phyloP scores from a whole-genome alignment of 1,139 yeast species.

The Kurtzmaniella quercitrusa region DNA sequence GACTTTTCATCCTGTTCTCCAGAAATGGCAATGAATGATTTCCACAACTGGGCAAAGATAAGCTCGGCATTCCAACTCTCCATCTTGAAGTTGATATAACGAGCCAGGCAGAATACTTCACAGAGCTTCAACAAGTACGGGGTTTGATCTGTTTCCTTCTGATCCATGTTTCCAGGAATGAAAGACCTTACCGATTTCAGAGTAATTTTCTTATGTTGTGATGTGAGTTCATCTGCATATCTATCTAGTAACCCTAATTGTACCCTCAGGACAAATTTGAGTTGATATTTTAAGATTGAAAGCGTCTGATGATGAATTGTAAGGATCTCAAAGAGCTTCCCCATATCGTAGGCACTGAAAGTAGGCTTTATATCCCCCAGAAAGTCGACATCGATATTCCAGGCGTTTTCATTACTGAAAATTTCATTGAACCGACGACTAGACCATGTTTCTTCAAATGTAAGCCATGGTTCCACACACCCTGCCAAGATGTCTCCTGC shows the following conservation, averaged over 20 bases:
- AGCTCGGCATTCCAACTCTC: constrained; percentile 63
- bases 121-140: constrained; percentile 46
- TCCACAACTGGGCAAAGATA: constrained; percentile 62
- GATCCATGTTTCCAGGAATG: constrained; percentile 30
- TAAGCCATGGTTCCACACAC: constrained; percentile 54
- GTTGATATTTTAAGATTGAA: constrained; percentile 57
- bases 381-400: constrained; percentile 59
- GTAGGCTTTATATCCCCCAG: constrained; percentile 57
- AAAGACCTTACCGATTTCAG: constrained; percentile 32
- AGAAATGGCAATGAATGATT: constrained; percentile 31
- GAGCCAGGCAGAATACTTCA: constrained; percentile 58
- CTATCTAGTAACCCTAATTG: constrained; percentile 62
- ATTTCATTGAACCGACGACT: constrained; percentile 51
- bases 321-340: constrained; percentile 61
- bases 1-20: constrained; percentile 27
- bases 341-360: constrained; percentile 57
- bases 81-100: constrained; percentile 48
- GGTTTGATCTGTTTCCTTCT: constrained; percentile 33
- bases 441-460: constrained; percentile 58
- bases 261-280: constrained; percentile 64
- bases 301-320: constrained; percentile 59
- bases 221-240: constrained; percentile 50
- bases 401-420: constrained; percentile 52
- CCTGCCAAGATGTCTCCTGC: constrained; percentile 50
- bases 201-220: constrained; percentile 40